Percentiles rank a stretch among this genome's conserved stretches.
phyloP scores from a whole-genome alignment of 164 flowering plant genomes.

The Piper betle region DNA sequence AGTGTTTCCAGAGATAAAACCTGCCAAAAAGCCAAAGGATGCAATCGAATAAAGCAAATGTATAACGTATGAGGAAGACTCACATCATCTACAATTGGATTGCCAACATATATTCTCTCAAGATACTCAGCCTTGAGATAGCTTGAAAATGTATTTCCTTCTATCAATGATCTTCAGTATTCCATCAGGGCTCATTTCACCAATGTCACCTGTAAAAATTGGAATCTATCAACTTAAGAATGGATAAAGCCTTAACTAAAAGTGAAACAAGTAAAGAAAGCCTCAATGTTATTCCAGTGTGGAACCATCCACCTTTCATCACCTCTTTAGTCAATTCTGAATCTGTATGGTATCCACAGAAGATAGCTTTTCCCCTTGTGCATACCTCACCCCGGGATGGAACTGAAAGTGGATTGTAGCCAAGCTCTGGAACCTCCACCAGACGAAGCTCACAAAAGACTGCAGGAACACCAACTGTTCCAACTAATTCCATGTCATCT shows the following conservation, averaged over 20 bases:
- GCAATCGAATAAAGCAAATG: not conserved
- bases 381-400: conserved; percentile 87
- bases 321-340: conserved; percentile 67
- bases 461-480: conserved; percentile 57
- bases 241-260: not conserved
- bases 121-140: conserved; percentile 89
- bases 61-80: conserved; percentile 14
- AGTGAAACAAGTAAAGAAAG: not conserved
- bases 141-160: conserved; percentile 84
- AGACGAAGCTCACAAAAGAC: conserved; percentile 63
- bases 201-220: conserved; percentile 65
- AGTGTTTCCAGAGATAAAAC: not conserved
- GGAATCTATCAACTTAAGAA: conserved; percentile 1
- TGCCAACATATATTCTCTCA: conserved; percentile 54
- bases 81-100: conserved; percentile 78
- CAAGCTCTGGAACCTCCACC: conserved; percentile 92
- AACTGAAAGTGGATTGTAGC: conserved; percentile 60
- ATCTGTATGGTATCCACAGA: conserved; percentile 66
- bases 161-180: conserved; percentile 73
- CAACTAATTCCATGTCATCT: conserved; percentile 69
- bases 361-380: conserved; percentile 54
- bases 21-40: not conserved
- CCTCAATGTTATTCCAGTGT: conserved; percentile 49
- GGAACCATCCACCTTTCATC: conserved; percentile 93
- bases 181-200: conserved; percentile 85